Percentiles rank a stretch among this genome's conserved stretches.
phyloP scores from a whole-genome alignment of 352 stramenopile species.

The Pilasporangium apinafurcum region DNA sequence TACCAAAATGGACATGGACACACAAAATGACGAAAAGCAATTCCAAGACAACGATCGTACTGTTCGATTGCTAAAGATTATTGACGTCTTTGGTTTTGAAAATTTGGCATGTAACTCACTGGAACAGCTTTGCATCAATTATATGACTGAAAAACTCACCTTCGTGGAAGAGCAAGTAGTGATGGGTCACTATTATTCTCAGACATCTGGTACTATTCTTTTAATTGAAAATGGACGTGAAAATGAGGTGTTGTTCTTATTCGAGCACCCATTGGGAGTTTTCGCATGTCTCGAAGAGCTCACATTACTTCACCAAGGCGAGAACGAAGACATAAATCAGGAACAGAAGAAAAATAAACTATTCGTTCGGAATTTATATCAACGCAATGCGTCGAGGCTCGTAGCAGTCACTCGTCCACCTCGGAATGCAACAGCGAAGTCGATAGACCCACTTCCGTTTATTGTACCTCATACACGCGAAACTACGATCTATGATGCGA shows the following conservation, averaged over 20 bases:
- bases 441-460: conserved; percentile 24
- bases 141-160: conserved; percentile 74
- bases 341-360: conserved; percentile 64
- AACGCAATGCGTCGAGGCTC: conserved; percentile 27
- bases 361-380: conserved; percentile 58
- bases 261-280: conserved; percentile 46
- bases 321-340: conserved; percentile 31
- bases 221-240: too few relatives aligned
- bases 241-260: conserved; percentile 25
- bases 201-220: too few relatives aligned
- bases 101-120: conserved; percentile 60
- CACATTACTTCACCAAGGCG: conserved; percentile 51
- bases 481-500: conserved; percentile 47
- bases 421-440: conserved; percentile 1
- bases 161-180: conserved; percentile 22
- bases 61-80: conserved; percentile 28
- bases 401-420: conserved; percentile 16
- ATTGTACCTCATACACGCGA: conserved; percentile 40
- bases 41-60: neutral
- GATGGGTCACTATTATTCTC: neutral
- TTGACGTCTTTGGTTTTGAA: conserved; percentile 79
- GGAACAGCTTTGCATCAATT: conserved; percentile 80
- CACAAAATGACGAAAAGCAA: neutral
- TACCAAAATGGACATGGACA: conserved; percentile 14
- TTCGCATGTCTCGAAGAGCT: conserved; percentile 69